Evolutionary conservation across 2,329 filamentous ascomycete genomes (phyloP).

Genomic region (Biscogniauxia marginata): DNA sequence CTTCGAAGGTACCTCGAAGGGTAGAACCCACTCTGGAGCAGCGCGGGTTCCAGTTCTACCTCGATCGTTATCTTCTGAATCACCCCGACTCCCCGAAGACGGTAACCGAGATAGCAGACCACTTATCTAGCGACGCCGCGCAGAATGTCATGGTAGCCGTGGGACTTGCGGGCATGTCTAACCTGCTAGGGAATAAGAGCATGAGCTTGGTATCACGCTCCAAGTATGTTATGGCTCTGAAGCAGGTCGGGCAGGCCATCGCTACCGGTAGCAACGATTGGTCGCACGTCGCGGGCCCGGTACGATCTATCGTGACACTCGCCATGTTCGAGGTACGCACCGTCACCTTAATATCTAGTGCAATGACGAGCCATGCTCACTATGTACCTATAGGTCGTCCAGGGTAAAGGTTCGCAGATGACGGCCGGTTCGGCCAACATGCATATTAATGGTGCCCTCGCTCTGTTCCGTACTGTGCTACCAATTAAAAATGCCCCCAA

Average conservation of each 20-base stretch:
- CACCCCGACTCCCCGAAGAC: constrained; percentile 49
- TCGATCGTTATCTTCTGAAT: constrained; percentile 50
- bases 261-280: constrained; percentile 31
- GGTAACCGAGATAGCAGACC: constrained; percentile 37
- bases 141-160: constrained; percentile 55
- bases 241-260: constrained; percentile 44
- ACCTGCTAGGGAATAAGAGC: constrained; percentile 46
- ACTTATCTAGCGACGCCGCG: constrained; percentile 37
- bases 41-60: constrained; percentile 49
- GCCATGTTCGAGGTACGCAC: constrained; percentile 59
- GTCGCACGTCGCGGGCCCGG: constrained; percentile 41
- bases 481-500: constrained; percentile 38
- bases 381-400: constrained; percentile 30
- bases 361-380: constrained; percentile 14
- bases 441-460: constrained; percentile 59
- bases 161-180: constrained; percentile 57
- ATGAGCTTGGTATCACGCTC: constrained; percentile 48
- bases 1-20: constrained; percentile 29
- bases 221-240: constrained; percentile 54
- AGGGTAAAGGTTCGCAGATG: constrained; percentile 46
- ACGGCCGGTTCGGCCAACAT: constrained; percentile 52
- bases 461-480: constrained; percentile 50
- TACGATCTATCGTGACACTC: constrained; percentile 55
- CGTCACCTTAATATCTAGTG: neutral
- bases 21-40: constrained; percentile 46